Evolutionary conservation across 169 alveolate species (phyloP), one percentile per base, ranked within the genome.

Genomic region (Eimeria necatrix): DNA sequence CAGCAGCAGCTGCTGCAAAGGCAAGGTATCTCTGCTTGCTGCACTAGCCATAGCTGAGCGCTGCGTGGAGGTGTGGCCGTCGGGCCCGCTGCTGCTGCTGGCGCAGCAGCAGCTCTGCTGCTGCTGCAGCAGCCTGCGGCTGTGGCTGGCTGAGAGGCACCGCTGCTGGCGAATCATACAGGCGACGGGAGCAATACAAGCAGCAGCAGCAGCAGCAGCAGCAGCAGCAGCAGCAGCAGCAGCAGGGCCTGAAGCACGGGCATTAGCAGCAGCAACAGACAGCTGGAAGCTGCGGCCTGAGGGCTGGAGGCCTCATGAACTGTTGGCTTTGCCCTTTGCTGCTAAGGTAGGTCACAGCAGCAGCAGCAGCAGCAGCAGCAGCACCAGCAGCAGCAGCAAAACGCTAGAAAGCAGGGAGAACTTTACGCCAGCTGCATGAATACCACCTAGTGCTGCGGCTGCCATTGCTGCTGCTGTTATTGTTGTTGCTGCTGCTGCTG

Each of bases 101-200:
- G 90, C 90, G n/a, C 90, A 81, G 74, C 90, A 81, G 90, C 90
- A 81, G 46, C 90, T 81, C 18, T 51, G 70, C 90, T 51, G 90
- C 70, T 81, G 90, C 90, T 81, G 90, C 90, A 81, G 56, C 74
- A n/a, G 53, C 41, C 64, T 81, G 53, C 73, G 74, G 0, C 90
- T 52, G 22, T 81, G 90, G 90, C 12, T 81, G 7, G 90, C 90
- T 9, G 90, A 81, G 53, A 20, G 90, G 20, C 76, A 52, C 24
- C 74, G 90, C 24, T 81, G 90, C 53, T 81, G 90, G 90, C 48
- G 53, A 6, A 14, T 53, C 0, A 81, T 81, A 52, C 73, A 81
- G 24, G 73, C 49, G 22, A 52, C 74, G 3, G 90, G 90, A n/a
- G 41, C 53, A 8, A 10, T 81, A n/a, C 87, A 78, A 78, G 46